Evolutionary conservation across 768 basidiomycete genomes (phyloP).

Genomic region (Lentinus tigrinus): DNA sequence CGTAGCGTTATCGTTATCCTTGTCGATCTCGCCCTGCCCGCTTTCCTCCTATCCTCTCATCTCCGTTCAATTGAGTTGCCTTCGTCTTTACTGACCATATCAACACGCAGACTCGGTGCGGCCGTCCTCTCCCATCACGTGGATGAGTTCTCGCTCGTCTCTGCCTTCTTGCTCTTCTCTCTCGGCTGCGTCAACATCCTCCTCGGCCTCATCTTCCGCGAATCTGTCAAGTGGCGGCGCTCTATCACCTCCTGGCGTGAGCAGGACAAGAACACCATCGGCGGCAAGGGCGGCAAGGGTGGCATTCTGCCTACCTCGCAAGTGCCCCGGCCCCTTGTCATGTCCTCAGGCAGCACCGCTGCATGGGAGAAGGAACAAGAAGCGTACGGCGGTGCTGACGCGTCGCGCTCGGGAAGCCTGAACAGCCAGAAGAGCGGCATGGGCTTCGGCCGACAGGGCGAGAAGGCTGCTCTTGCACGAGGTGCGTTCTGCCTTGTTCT

Average conservation of each 20-base stretch:
- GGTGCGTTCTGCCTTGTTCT: slow-evolving; percentile 38
- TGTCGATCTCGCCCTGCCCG: background rate
- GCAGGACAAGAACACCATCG: slow-evolving; percentile 40
- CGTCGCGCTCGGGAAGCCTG: slow-evolving; percentile 18
- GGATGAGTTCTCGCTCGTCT: slow-evolving; percentile 84
- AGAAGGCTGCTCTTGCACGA: slow-evolving; percentile 70
- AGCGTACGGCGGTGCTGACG: slow-evolving; percentile 11
- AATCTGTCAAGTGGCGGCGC: slow-evolving; percentile 61
- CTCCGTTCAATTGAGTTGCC: background rate
- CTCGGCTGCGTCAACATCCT: slow-evolving; percentile 86
- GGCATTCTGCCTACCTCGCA: slow-evolving; percentile 47
- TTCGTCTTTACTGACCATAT: background rate
- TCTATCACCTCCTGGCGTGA: slow-evolving; percentile 71
- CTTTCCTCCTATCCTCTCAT: background rate
- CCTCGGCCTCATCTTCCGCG: slow-evolving; percentile 69
- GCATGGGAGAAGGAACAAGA: slow-evolving; percentile 24
- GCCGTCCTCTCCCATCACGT: slow-evolving; percentile 62
- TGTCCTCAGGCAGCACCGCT: slow-evolving; percentile 19
- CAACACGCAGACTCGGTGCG: slow-evolving; percentile 46
- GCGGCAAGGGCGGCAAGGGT: background rate
- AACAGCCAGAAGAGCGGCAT: slow-evolving; percentile 38
- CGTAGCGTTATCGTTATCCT: too few relatives aligned
- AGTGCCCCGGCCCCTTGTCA: slow-evolving; percentile 16
- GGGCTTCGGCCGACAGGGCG: slow-evolving; percentile 81
- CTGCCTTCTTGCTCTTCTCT: slow-evolving; percentile 90